A percentile compares a stretch with the other conserved stretches of the same genome.
Conservation (phyloP, 2,329 filamentous ascomycete species). For the Huntiella omanensis region DNA sequence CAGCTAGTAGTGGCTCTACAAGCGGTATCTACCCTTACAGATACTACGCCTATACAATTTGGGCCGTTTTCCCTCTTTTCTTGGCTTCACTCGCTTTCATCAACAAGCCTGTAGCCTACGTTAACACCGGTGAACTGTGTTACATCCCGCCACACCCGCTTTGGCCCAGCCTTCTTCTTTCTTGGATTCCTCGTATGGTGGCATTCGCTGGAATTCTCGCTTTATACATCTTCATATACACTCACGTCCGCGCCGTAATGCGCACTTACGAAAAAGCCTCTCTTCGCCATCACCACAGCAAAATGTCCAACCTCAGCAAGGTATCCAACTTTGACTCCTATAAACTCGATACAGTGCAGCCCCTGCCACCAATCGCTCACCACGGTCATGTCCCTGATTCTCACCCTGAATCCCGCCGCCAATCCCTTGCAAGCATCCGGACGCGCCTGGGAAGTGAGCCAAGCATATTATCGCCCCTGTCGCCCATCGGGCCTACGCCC, state of each 20-base stretch:
- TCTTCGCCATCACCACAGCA: constrained; percentile 4
- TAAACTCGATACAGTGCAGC: constrained; percentile 13
- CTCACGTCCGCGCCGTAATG: constrained; percentile 32
- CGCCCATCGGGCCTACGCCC: neutral
- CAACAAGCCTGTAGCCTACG: constrained; percentile 32
- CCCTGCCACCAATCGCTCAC: constrained; percentile 17
- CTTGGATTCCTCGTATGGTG: constrained; percentile 57
- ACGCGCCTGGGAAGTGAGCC: constrained; percentile 1
- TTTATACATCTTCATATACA: constrained; percentile 51
- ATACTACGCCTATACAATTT: constrained; percentile 36
- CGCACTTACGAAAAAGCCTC: constrained; percentile 8
- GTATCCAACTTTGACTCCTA: constrained; percentile 3
- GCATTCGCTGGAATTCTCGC: constrained; percentile 44
- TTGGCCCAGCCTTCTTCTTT: constrained; percentile 50
- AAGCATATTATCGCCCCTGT: neutral
- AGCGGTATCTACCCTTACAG: constrained; percentile 53
- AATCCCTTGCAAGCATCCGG: neutral
- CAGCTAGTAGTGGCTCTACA: constrained; percentile 23
- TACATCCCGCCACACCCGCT: constrained; percentile 45
- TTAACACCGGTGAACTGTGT: constrained; percentile 48
- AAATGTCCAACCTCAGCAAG: constrained; percentile 3
- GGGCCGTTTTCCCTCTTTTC: constrained; percentile 37
- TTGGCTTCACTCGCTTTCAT: constrained; percentile 46
- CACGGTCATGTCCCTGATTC: constrained; percentile 17
- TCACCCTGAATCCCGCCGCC: constrained; percentile 14